phyloP scores from a whole-genome alignment of 2,329 filamentous ascomycete species.

The Colletotrichum sp. region DNA sequence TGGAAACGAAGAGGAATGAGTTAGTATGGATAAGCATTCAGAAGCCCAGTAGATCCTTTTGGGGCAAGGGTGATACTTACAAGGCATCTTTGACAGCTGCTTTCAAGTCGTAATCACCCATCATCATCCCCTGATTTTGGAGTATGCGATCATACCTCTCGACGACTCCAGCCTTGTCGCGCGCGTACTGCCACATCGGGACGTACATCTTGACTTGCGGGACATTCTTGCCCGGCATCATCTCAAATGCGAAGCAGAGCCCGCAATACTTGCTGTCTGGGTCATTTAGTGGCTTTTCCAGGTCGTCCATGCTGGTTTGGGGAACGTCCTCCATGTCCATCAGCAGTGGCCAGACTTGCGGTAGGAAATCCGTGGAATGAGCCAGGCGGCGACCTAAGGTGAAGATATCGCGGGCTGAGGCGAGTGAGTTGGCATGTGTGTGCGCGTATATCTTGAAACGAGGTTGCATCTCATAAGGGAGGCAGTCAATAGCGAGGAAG shows the following conservation, averaged over 20 bases:
- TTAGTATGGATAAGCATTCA: neutral
- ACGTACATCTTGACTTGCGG: neutral
- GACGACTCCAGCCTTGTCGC: neutral
- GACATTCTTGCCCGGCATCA: neutral
- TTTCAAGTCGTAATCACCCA: neutral
- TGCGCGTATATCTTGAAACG: neutral
- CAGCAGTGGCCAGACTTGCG: neutral
- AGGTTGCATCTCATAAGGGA: neutral
- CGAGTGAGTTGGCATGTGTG: neutral
- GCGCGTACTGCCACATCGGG: neutral
- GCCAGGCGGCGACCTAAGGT: neutral
- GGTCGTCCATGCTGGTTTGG: neutral
- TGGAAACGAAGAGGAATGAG: neutral
- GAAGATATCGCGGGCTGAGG: neutral
- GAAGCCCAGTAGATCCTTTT: no score
- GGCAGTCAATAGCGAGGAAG: neutral
- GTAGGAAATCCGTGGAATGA: neutral
- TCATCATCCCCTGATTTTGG: neutral
- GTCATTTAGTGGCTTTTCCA: neutral
- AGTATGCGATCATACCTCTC: neutral
- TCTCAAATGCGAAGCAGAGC: neutral
- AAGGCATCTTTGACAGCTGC: neutral
- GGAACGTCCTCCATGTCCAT: neutral
- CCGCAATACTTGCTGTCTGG: neutral
- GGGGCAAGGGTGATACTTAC: neutral